Conservation (phyloP, 2,329 filamentous ascomycete species). For the Daldinia sp. region DNA sequence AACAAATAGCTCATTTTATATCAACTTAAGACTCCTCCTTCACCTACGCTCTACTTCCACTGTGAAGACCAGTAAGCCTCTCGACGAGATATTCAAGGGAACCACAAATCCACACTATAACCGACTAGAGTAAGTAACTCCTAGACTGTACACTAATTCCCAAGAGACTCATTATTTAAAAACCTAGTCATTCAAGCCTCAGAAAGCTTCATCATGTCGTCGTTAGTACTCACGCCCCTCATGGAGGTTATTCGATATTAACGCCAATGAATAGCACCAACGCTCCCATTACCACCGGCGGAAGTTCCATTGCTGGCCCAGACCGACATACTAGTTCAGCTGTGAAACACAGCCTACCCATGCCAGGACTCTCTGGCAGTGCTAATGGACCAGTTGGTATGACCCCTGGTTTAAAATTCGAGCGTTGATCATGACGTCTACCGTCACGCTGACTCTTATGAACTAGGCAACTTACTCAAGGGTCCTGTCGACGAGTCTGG, state of each 20-base stretch:
- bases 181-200: not conserved
- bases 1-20: constrained; percentile 24
- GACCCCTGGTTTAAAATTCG: constrained; percentile 5
- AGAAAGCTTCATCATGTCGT: constrained; percentile 43
- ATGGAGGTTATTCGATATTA: constrained; percentile 1
- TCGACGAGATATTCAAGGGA: not conserved
- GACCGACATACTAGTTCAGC: constrained; percentile 23
- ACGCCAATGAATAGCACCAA: constrained; percentile 44
- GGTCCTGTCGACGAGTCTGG: constrained; percentile 69
- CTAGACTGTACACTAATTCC: not conserved
- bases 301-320: constrained; percentile 33
- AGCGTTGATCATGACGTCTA: no score
- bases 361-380: constrained; percentile 49
- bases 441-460: constrained; percentile 10
- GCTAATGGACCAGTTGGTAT: constrained; percentile 49
- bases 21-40: not conserved
- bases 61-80: not conserved
- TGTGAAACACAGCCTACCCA: constrained; percentile 43
- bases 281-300: constrained; percentile 39
- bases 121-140: not conserved
- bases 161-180: not conserved
- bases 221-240: constrained; percentile 36
- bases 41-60: not conserved
- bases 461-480: constrained; percentile 66
- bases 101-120: not conserved